phyloP scores from a whole-genome alignment of 208 protist species.

The Novymonas esmeraldas region DNA sequence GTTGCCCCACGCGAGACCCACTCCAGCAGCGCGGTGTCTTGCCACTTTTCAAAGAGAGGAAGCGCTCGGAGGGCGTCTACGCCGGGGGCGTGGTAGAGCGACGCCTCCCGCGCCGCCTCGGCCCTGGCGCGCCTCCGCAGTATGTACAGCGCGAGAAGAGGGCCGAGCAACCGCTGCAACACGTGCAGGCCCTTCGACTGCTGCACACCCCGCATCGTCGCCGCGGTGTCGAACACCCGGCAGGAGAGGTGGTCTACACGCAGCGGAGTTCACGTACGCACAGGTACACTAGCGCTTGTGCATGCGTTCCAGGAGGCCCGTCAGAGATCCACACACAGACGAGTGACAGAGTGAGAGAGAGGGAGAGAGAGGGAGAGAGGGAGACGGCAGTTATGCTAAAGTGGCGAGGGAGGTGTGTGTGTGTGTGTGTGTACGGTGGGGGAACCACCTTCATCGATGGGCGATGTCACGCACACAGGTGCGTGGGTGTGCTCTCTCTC shows the following conservation, averaged over 20 bases:
- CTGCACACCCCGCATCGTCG: constrained; percentile 17
- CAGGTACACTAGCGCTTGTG: neutral
- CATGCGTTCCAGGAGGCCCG: neutral
- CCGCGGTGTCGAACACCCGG: neutral
- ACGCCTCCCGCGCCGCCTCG: neutral
- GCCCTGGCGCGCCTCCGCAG: constrained; percentile 1
- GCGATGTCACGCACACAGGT: no score
- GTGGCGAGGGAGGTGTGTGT: neutral
- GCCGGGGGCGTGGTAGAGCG: constrained; percentile 11
- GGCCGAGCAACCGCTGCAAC: constrained; percentile 29
- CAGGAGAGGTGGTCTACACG: neutral
- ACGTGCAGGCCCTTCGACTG: constrained; percentile 22
- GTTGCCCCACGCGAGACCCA: constrained; percentile 31
- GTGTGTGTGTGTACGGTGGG: no score
- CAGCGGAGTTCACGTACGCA: neutral
- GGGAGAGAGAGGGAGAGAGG: neutral
- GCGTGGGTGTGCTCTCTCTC: no score
- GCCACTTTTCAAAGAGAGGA: constrained; percentile 54
- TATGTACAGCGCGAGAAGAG: constrained; percentile 20
- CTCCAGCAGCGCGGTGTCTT: constrained; percentile 29
- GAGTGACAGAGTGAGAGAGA: neutral
- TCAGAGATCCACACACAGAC: neutral
- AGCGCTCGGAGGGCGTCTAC: constrained; percentile 22
- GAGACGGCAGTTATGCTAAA: neutral
- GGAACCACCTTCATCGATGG: no score